Base-by-base conservation (phyloP, 345 rosid genomes). In the Pugionium dolabratum region DNA sequence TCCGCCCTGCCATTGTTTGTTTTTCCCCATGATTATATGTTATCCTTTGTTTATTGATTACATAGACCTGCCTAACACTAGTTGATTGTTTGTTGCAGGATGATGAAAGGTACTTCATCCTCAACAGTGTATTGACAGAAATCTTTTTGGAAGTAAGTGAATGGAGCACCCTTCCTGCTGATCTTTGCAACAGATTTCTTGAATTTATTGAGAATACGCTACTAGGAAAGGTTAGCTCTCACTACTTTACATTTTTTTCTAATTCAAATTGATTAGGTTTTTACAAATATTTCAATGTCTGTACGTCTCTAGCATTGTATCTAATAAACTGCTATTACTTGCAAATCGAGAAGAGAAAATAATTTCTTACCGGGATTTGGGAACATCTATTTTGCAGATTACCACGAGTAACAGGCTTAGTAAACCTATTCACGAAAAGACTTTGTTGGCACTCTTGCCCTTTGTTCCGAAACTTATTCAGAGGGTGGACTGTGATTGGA, bases 401-500 rank as follows among this genome's bases (percentile, higher is more conserved):
- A 66, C 75, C 74, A 75, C 81, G 62, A 75, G 63, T 61, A 69
- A 42, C n/a, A 67, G 67, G 62, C 72, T 78, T 40, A 75, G 77
- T 62, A 85, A 75, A 80, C 67, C 76, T 45, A 56, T 41, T 42
- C 67, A 78, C 51, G 84, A 81, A 43, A 84, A 84, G 62, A 82
- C 77, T 70, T 58, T 81, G 50, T 77, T 78, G 46, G 49, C 68
- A 35, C 77, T 94, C 36, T 70, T 88, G 54, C 82, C 85, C 34
- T 90, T 76, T 77, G 66, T 88, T 58, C 88, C 99, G 60, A 85
- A 82, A 74, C 89, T 88, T 67, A 54, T 84, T 43, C 70, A 63
- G 33, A 79, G 75, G 56, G 78, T 83, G 67, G 64, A 65, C 35
- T 64, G 51, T 53, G 49, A 60, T 62, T 85, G 92, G 97, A 86